Evolutionary conservation across 352 stramenopile genomes (phyloP).

Genomic region (Aphanomyces astaci): DNA sequence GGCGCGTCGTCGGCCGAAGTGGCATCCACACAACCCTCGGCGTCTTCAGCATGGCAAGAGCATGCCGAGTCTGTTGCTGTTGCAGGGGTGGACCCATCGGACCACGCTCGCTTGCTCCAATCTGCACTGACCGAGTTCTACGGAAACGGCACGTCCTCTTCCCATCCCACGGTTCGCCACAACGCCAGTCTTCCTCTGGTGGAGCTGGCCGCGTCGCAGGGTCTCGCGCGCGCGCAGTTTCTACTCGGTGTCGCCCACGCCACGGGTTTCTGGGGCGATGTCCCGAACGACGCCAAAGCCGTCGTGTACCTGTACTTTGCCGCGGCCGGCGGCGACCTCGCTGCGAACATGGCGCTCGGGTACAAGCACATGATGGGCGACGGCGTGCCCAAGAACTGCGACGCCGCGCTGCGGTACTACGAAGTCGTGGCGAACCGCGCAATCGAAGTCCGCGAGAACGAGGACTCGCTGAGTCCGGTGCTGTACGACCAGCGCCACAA

Average conservation of each 20-base stretch:
- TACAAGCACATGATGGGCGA: conserved; percentile 69
- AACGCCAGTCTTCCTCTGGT: conserved; percentile 9
- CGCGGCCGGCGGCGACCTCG: conserved; percentile 51
- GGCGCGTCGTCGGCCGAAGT: neutral
- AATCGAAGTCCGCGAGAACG: conserved; percentile 49
- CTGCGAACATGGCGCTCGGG: conserved; percentile 66
- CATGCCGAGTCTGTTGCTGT: neutral
- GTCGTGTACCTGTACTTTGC: conserved; percentile 83
- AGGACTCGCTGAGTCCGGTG: conserved; percentile 40
- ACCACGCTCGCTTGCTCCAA: conserved; percentile 7
- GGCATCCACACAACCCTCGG: neutral
- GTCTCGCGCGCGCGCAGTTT: conserved; percentile 47
- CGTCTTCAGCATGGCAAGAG: neutral
- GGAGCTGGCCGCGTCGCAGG: neutral
- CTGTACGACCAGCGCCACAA: conserved; percentile 67
- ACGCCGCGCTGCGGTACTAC: conserved; percentile 82
- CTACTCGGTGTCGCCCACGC: conserved; percentile 75
- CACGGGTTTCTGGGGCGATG: conserved; percentile 66
- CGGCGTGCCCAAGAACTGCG: conserved; percentile 70
- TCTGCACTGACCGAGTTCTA: conserved; percentile 13
- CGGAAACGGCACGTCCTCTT: conserved; percentile 12
- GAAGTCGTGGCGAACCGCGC: conserved; percentile 78
- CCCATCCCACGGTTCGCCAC: neutral
- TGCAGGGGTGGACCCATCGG: neutral
- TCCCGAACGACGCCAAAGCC: conserved; percentile 51